Evolutionary conservation across 768 basidiomycete species (phyloP).

Genomic region (Tephrocybe sp.): DNA sequence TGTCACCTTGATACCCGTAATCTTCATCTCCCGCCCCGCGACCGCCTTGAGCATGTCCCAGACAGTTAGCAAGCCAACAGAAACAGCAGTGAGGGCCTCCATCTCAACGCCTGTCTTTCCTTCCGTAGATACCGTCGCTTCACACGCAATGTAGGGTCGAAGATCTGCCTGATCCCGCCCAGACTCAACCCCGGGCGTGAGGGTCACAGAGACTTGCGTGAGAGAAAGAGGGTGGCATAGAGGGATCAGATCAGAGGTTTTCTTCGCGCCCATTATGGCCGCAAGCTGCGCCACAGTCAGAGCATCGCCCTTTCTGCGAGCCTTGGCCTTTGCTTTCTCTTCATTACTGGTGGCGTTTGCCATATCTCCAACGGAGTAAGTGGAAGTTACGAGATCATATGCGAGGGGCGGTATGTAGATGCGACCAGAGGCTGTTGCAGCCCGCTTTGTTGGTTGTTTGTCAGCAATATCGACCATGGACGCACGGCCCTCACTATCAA

Average conservation of each 20-base stretch:
- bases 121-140: conserved; percentile 69
- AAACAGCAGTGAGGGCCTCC: conserved; percentile 88
- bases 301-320: conserved; percentile 63
- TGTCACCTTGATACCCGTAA: conserved; percentile 62
- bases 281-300: conserved; percentile 79
- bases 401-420: conserved; percentile 68
- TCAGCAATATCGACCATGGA: conserved; percentile 80
- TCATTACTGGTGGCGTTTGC: conserved; percentile 15
- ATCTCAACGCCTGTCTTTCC: conserved; percentile 90
- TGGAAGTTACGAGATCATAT: conserved; percentile 57
- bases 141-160: conserved; percentile 55
- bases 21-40: conserved; percentile 84
- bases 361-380: conserved; percentile 28
- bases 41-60: conserved; percentile 96
- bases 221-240: conserved; percentile 83
- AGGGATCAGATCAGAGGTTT: conserved; percentile 80
- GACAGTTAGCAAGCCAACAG: conserved; percentile 72
- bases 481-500: conserved; percentile 68
- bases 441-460: conserved; percentile 60
- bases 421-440: conserved; percentile 71
- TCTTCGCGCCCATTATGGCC: conserved; percentile 85
- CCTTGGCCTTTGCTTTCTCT: conserved; percentile 45
- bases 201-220: conserved; percentile 62
- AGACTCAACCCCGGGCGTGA: conserved; percentile 47
- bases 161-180: conserved; percentile 6